Evolutionary conservation across 345 rosid species (phyloP), one percentile per base, ranked within the genome.

Genomic region (Dipteronia sinensis): DNA sequence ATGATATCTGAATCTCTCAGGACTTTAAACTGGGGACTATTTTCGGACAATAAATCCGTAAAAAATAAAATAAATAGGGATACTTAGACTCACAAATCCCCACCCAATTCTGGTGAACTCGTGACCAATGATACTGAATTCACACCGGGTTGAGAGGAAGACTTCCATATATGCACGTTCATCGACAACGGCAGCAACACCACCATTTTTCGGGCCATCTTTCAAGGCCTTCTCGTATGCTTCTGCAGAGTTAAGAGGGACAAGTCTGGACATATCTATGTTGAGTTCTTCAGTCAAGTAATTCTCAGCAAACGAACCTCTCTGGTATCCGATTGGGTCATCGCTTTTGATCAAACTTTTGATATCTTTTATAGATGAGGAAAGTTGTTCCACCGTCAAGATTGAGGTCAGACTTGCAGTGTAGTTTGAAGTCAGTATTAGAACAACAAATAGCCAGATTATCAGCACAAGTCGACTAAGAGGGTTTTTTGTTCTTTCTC

Each of bases 351-450:
- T 29, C 70, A 77, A 70, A 20, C 49, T 42, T 0, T 77, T 53
- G 5, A 77, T 62, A 3, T 73, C 80, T 44, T 29, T 70, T 16
- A 77, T 77, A 34, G 70, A 51, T 6, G 65, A 80, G 15, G 83
- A 70, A 15, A 80, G 76, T 15, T 80, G 76, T 62, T 80, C 47
- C 1, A 82, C 79, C 2, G 79, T 78, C 17, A 69, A 76, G 17
- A 74, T 73, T 47, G 84, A 77, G 11, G 81, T 77, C 66, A 77
- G 51, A 61, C 76, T 81, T 34, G 84, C 81, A 27, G 84, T 82
- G 69, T 82, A 78, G 69, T 79, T 78, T 7, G 85, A 78, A 67
- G 16, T 82, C 10, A 82, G n/a, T 75, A 78, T 71, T 15, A 82
- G 47, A 46, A 78, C 76, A 6, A 82, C 31, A n/a, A 78, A 71